These are phyloP conservation scores for Wallemia hederae DNA, from an alignment of 1,284 basidiomycete genomes.

Conservation along the genomic window DNA sequence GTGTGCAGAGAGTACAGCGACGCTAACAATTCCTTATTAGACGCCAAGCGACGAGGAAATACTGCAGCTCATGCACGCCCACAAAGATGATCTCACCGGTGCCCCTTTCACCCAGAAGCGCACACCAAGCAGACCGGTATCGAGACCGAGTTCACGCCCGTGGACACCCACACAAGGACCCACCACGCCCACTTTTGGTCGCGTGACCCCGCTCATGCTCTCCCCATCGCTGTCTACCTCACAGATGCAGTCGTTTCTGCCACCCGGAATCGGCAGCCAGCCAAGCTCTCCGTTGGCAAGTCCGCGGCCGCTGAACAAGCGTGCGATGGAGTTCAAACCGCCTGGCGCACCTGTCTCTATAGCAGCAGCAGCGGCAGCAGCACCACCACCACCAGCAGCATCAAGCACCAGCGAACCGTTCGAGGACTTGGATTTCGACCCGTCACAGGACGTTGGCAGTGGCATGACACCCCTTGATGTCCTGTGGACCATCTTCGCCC, in stretches of 20 bases:
- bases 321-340: neutral
- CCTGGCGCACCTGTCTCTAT: too few species aligned
- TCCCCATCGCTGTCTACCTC: neutral
- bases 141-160: neutral
- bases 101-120: neutral
- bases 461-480: neutral
- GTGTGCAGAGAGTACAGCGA: too few species aligned
- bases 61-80: neutral
- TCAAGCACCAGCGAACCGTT: neutral
- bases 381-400: too few species aligned
- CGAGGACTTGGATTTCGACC: neutral
- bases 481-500: neutral
- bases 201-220: neutral
- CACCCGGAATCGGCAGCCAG: neutral
- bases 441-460: neutral
- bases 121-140: neutral
- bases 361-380: too few species aligned
- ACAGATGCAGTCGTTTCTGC: neutral
- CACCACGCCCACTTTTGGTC: neutral
- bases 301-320: neutral
- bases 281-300: neutral
- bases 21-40: neutral
- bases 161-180: neutral
- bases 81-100: neutral
- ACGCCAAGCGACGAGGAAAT: neutral